Evolutionary conservation across 1,284 basidiomycete genomes (phyloP), one percentile per base, ranked within the genome.

Genomic region (Entoloma clypeatum): DNA sequence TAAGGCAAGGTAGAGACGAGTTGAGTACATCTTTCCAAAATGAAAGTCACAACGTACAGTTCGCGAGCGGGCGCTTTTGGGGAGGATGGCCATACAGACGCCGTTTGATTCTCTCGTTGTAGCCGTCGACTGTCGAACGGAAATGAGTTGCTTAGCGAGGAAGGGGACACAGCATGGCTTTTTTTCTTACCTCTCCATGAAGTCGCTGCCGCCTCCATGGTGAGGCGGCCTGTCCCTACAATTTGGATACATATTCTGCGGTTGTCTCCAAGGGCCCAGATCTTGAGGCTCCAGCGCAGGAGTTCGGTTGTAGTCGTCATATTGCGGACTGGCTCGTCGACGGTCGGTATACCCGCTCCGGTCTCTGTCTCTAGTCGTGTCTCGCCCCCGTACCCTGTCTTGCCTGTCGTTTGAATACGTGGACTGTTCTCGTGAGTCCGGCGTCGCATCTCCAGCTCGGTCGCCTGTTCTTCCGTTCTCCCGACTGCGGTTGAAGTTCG

Each of bases 71-170:
- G 75, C 18, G 72, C 76, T 52, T 85, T 84, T 0, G 92, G 92
- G 3, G 92, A 94, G 1, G 79, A 64, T 0, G 92, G 92, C 92
- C 92, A 96, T 36, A 93, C 74, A 49, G 76, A 76, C 2, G 86
- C 60, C 4, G 72, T 73, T 8, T 68, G 80, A 2, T 58, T 69
- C 48, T 86, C 82, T 39, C 92, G 71, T 58, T 92, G 80, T 43
- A 72, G 59, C 38, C 89, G 73, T 17, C 92, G 90, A 54, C 92
- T 94, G 43, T 17, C 51, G 36, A 30, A 33, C 13, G 16, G 13
- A 38, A 13, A 39, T 46, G 26, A 25, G 21, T 30, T n/a, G 13
- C 26, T 10, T 18, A 18, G 13, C n/a, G 17, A 41, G 10, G 13
- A n/a, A 23, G 23, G 9, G 42, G 21, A 25, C 4, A n/a, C n/a